Conservation (phyloP, 805 yeast species). For the Pichia californica region DNA sequence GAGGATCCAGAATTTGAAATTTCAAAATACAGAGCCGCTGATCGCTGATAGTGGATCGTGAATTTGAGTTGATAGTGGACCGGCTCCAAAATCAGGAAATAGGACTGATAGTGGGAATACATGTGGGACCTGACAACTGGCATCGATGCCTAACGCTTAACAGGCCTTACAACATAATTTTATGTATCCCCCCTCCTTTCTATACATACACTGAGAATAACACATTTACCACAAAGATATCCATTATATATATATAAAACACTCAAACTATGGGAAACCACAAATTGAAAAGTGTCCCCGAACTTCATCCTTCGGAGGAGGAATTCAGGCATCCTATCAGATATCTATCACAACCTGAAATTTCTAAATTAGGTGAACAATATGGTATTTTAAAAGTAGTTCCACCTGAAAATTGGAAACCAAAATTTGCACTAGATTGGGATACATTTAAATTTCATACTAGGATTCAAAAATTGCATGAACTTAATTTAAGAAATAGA, state of each 20-base stretch:
- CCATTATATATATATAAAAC: background rate
- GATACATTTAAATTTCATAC: constrained; percentile 57
- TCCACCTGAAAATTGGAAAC: constrained; percentile 49
- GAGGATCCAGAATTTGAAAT: too few species aligned
- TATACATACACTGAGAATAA: too few species aligned
- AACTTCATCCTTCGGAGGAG: constrained; percentile 36
- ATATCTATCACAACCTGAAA: constrained; percentile 38
- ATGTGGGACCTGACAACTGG: too few species aligned
- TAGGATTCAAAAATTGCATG: constrained; percentile 59
- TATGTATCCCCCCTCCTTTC: too few species aligned
- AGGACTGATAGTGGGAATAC: too few species aligned
- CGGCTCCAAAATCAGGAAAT: too few species aligned
- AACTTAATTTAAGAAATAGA: constrained; percentile 56
- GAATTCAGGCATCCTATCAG: constrained; percentile 46
- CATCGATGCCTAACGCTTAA: too few species aligned
- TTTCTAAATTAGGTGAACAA: constrained; percentile 36
- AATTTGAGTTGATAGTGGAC: too few species aligned
- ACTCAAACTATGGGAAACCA: background rate
- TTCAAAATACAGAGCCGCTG: too few species aligned
- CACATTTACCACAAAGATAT: too few species aligned
- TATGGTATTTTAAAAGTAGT: constrained; percentile 48
- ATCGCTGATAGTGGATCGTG: too few species aligned
- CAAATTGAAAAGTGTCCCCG: constrained; percentile 32
- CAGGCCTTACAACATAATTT: too few species aligned
- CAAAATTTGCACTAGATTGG: constrained; percentile 49